Evolutionary conservation across 345 rosid species (phyloP).

Genomic region (Corymbia maculata): DNA sequence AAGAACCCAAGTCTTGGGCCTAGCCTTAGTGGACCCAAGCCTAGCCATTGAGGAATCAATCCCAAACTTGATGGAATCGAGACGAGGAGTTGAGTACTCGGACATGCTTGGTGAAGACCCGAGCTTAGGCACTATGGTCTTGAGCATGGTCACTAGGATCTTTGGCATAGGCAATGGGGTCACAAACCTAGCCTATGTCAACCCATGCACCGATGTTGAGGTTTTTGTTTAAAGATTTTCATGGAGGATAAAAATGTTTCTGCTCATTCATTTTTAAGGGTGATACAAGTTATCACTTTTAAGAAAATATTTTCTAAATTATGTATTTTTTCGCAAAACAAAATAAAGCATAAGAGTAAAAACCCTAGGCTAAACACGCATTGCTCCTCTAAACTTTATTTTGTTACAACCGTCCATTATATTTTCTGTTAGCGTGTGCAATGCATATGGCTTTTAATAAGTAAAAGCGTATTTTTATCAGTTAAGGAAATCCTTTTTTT

Average conservation of each 20-base stretch:
- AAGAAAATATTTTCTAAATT: not conserved
- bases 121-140: not conserved
- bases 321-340: not conserved
- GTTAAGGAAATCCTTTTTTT: not conserved
- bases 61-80: not conserved
- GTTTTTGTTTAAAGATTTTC: not conserved
- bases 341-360: rapidly evolving
- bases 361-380: not conserved
- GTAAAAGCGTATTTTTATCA: not conserved
- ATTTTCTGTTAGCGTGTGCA: not conserved
- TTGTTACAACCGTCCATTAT: not conserved
- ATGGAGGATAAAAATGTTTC: not conserved
- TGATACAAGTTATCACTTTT: not conserved
- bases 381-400: not conserved
- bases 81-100: not conserved
- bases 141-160: not conserved
- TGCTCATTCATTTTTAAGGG: not conserved
- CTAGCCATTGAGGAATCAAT: rapidly evolving
- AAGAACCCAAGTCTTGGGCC: not conserved
- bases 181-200: not conserved
- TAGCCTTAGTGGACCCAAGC: not conserved
- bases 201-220: not conserved
- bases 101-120: not conserved
- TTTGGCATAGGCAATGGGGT: not conserved
- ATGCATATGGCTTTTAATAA: not conserved